Percentiles rank a stretch among this genome's conserved stretches.
Evolutionary conservation across 176 grass and related monocot genomes (phyloP).

Genomic region (Phoenix roebelenii): DNA sequence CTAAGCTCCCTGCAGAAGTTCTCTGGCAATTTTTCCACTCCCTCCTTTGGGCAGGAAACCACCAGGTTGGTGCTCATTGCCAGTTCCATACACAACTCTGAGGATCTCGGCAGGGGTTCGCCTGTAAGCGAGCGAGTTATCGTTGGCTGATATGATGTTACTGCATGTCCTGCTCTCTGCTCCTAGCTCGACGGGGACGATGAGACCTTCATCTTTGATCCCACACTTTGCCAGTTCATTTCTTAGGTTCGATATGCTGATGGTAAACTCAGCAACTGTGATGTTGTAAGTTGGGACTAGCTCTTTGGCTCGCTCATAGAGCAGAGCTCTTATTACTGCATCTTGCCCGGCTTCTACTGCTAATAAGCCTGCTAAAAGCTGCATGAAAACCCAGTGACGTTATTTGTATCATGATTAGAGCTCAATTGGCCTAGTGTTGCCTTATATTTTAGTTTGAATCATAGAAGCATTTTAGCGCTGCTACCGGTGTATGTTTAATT

Average conservation of each 20-base stretch:
- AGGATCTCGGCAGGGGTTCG: constrained; percentile 55
- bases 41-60: constrained; percentile 47
- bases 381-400: not conserved
- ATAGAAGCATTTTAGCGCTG: too few species aligned
- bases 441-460: too few species aligned
- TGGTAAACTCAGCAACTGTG: constrained; percentile 69
- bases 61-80: constrained; percentile 36
- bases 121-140: constrained; percentile 48
- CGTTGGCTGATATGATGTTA: constrained; percentile 58
- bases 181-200: constrained; percentile 38
- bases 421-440: too few species aligned
- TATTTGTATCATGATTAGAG: too few species aligned
- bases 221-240: constrained; percentile 52
- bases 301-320: constrained; percentile 39
- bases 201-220: constrained; percentile 64
- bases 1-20: constrained; percentile 12
- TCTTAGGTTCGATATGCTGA: constrained; percentile 37
- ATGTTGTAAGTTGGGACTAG: constrained; percentile 38
- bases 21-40: constrained; percentile 41
- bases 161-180: constrained; percentile 44
- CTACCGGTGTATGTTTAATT: too few species aligned
- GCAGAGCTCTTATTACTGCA: constrained; percentile 31
- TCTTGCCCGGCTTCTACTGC: constrained; percentile 56
- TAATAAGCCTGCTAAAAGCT: constrained; percentile 48
- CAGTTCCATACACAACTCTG: constrained; percentile 46